Conservation (phyloP, 441 rosid species). For the Mallotus repandus region DNA sequence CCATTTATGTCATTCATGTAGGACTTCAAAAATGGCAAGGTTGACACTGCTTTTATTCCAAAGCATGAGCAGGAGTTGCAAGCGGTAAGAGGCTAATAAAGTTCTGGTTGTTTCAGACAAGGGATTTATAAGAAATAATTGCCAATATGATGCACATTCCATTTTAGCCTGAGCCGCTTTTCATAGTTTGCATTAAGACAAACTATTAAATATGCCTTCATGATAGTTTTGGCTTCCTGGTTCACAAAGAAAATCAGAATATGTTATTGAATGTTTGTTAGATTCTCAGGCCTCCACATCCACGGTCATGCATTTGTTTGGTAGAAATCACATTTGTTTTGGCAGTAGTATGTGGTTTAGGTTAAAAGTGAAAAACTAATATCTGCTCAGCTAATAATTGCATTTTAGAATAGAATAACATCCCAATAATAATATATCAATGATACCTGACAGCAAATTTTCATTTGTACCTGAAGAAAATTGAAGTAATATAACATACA, state of each 20-base stretch:
- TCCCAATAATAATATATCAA: no score
- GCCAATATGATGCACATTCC: background rate
- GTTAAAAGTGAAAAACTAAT: no score
- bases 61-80: conserved; percentile 88
- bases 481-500: background rate
- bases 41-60: conserved; percentile 93
- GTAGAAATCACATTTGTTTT: no score
- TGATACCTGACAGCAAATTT: no score
- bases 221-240: background rate
- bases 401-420: no score
- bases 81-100: conserved; percentile 47
- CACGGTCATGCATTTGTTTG: background rate
- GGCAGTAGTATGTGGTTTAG: no score
- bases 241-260: no score
- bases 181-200: no score
- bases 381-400: no score
- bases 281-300: background rate
- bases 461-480: background rate
- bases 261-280: no score
- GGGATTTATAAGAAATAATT: no score
- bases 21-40: conserved; percentile 93
- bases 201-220: background rate
- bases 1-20: conserved; percentile 26
- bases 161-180: background rate
- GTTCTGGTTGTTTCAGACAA: background rate